A percentile compares a stretch with the other conserved stretches of the same genome.
Conservation (phyloP, 176 grass and related monocot genomes). For the Oryza meyeriana region DNA sequence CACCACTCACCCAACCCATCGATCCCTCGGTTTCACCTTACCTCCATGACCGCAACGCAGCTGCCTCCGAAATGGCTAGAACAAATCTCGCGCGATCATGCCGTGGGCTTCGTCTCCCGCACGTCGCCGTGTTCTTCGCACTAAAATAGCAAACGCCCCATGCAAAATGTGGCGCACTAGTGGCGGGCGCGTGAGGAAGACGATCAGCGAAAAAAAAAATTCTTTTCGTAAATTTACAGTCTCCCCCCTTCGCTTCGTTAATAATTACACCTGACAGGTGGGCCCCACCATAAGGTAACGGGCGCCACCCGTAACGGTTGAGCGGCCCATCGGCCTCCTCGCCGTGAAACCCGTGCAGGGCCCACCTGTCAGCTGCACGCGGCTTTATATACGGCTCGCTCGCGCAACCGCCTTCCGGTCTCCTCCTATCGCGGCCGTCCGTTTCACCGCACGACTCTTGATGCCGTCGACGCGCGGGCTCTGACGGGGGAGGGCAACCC, state of each 20-base stretch:
- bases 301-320: background rate
- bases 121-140: background rate
- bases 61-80: background rate
- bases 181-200: background rate
- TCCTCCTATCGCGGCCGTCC: background rate
- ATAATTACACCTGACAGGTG: background rate
- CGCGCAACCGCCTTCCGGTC: background rate
- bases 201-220: background rate
- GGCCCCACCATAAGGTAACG: no score
- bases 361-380: background rate
- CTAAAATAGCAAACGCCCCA: background rate
- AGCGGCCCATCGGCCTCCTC: background rate
- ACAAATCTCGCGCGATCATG: background rate
- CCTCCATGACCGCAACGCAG: slow-evolving; percentile 37
- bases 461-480: background rate
- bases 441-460: background rate
- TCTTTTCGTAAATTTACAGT: background rate
- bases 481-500: slow-evolving; percentile 6
- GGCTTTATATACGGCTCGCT: background rate
- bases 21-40: background rate
- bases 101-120: background rate
- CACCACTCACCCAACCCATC: background rate
- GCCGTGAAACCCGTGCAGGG: background rate
- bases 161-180: background rate
- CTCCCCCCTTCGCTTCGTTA: background rate